Evolutionary conservation across 768 basidiomycete species (phyloP).

Genomic region (Mycena olivaceomarginata): DNA sequence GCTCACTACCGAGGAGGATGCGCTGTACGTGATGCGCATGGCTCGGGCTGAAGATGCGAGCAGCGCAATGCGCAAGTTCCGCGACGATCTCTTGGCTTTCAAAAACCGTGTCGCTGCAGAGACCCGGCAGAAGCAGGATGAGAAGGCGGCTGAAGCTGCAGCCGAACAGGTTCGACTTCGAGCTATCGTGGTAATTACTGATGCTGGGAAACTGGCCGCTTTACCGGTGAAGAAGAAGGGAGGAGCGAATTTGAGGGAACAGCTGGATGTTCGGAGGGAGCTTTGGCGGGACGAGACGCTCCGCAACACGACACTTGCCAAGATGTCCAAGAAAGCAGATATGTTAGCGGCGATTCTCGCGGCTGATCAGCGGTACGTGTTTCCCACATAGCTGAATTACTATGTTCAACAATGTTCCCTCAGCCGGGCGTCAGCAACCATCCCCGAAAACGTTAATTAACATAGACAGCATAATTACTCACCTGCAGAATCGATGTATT

Average conservation of each 20-base stretch:
- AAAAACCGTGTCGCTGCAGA: too few species aligned
- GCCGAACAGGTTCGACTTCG: not conserved
- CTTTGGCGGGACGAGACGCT: not conserved
- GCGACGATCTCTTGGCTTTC: too few species aligned
- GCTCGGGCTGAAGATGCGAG: too few species aligned
- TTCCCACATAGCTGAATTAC: not conserved
- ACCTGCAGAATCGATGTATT: too few species aligned
- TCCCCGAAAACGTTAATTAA: too few species aligned
- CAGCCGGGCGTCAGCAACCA: too few species aligned
- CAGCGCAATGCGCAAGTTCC: too few species aligned
- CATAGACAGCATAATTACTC: too few species aligned
- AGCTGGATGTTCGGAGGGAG: not conserved
- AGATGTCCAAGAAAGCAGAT: not conserved
- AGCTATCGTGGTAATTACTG: not conserved
- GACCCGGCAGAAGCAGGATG: too few species aligned
- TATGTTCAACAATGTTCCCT: not conserved
- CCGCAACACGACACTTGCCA: not conserved
- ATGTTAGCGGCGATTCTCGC: not conserved
- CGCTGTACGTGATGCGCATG: not conserved
- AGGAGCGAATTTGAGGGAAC: not conserved
- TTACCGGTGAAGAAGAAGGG: conserved; percentile 5
- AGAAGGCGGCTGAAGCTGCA: not conserved
- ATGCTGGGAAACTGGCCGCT: not conserved
- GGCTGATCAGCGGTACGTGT: not conserved
- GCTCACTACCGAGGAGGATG: not conserved